These are phyloP conservation scores for Rhytidiadelphus loreus DNA, from an alignment of 225 moss, liverwort and hornwort genomes.

Conservation along the genomic window DNA sequence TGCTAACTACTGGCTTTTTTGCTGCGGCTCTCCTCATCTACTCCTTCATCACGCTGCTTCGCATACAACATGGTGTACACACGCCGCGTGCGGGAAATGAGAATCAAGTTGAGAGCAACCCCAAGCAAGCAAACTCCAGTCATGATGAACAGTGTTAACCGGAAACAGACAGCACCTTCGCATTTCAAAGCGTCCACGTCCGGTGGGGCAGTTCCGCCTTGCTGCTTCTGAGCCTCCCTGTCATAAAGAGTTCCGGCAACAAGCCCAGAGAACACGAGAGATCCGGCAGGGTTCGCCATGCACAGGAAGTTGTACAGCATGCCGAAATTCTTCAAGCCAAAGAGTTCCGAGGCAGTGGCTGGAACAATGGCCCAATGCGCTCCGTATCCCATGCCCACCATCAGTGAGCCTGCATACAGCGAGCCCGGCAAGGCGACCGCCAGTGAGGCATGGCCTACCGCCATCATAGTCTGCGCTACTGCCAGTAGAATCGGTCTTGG, in stretches of 20 bases:
- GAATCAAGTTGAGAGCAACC: conserved; percentile 23
- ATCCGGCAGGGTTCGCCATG: conserved; percentile 36
- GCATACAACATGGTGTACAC: conserved; percentile 47
- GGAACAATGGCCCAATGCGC: conserved; percentile 51
- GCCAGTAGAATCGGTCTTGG: conserved; percentile 75
- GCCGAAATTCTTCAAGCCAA: conserved; percentile 51
- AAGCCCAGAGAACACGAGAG: conserved; percentile 42
- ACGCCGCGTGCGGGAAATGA: conserved; percentile 31
- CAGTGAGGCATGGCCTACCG: conserved; percentile 57
- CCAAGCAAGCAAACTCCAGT: conserved; percentile 35
- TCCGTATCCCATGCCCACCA: conserved; percentile 53
- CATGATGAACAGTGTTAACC: conserved; percentile 36
- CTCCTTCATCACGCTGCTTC: conserved; percentile 25
- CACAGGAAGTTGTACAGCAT: conserved; percentile 54
- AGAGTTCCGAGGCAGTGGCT: conserved; percentile 51
- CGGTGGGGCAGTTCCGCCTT: neutral
- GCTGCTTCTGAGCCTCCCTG: conserved; percentile 42
- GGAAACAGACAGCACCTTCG: conserved; percentile 42
- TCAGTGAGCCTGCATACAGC: conserved; percentile 47
- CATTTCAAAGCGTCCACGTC: conserved; percentile 29
- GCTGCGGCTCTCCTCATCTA: neutral
- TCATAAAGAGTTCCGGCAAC: conserved; percentile 44
- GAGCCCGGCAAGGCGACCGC: conserved; percentile 59
- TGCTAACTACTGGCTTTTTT: neutral
- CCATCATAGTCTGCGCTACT: conserved; percentile 62